Evolutionary conservation across 345 rosid genomes (phyloP), one percentile per base, ranked within the genome.

Genomic region (Cardamine occulta): DNA sequence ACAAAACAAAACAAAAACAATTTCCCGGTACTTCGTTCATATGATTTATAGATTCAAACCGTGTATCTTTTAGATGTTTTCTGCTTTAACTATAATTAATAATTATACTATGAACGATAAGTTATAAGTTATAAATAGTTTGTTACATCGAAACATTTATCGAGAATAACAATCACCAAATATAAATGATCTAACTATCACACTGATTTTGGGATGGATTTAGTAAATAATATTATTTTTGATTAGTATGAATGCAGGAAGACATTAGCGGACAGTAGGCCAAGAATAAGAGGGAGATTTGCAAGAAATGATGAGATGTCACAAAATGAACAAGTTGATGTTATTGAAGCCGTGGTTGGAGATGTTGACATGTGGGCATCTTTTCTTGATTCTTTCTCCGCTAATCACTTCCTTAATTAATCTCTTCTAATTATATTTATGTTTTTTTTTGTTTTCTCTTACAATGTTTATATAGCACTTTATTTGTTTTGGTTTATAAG

Each of bases 261-360:
- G 84, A 90, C 97, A 8, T 74, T 95, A 84, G 99, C 99, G 9
- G 97, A 95, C 52, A 90, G 97, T 72, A 83, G 99, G 82, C 99
- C 97, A 62, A 86, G 99, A 15, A 89, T 95, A 53, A 80, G 99
- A 82, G 99, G 99, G 3, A 75, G 99, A 42, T 95, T 95, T 63
- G 96, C 95, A 8, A 88, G 91, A 80, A 95, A 86, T n/a, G 93
- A 87, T 53, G 98, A 91, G 70, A 86, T 70, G 7, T 89, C 85
- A 66, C 85, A 82, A 71, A 68, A 70, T 53, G 79, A 78, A 49
- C 87, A 83, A 45, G 83, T 59, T 60, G 78, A 79, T 73, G 79
- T 62, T 63, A 34, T 74, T 45, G 79, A 61, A 55, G 86, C 85
- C 28, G 90, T 83, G 34, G 86, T 86, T 37, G 96, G 88, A 7